phyloP scores from a whole-genome alignment of 164 flowering plant genomes.

The Euptelea pleiosperma region DNA sequence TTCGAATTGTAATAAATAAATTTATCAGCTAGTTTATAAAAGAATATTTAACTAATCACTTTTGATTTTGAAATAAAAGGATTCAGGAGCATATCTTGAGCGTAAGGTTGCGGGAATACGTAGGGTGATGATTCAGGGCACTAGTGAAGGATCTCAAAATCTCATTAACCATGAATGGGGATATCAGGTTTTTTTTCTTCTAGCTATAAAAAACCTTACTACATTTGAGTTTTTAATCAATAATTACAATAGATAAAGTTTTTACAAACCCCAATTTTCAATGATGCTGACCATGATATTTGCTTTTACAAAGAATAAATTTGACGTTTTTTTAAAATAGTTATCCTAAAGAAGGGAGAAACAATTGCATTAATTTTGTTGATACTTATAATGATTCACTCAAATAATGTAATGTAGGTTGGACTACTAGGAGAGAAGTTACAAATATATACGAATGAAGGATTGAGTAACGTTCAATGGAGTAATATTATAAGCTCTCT shows the following conservation, averaged over 20 bases:
- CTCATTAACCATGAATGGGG: slow-evolving; percentile 43
- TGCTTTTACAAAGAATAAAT: not conserved
- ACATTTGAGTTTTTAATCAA: too few species aligned
- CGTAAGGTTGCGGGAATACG: slow-evolving; percentile 37
- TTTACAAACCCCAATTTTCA: too few species aligned
- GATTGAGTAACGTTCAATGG: slow-evolving; percentile 31
- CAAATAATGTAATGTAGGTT: slow-evolving; percentile 28
- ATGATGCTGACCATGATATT: too few species aligned
- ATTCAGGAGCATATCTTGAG: slow-evolving; percentile 62
- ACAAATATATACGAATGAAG: slow-evolving; percentile 26
- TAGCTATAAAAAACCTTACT: not conserved
- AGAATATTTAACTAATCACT: too few species aligned
- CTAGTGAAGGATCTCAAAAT: slow-evolving; percentile 13
- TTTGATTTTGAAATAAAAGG: slow-evolving; percentile 30
- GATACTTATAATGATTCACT: not conserved
- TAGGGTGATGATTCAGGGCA: slow-evolving; percentile 30
- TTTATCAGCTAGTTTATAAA: too few species aligned
- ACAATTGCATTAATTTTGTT: not conserved
- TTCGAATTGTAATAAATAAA: too few species aligned
- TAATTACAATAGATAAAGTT: too few species aligned
- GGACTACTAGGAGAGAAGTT: slow-evolving; percentile 43
- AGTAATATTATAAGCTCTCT: slow-evolving; percentile 8
- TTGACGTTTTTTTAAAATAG: not conserved
- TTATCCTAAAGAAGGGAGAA: not conserved
- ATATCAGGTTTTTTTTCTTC: slow-evolving; percentile 42